Evolutionary conservation across 2,329 filamentous ascomycete species (phyloP), one percentile per base, ranked within the genome.

Genomic region (Epichloe aotearoae): DNA sequence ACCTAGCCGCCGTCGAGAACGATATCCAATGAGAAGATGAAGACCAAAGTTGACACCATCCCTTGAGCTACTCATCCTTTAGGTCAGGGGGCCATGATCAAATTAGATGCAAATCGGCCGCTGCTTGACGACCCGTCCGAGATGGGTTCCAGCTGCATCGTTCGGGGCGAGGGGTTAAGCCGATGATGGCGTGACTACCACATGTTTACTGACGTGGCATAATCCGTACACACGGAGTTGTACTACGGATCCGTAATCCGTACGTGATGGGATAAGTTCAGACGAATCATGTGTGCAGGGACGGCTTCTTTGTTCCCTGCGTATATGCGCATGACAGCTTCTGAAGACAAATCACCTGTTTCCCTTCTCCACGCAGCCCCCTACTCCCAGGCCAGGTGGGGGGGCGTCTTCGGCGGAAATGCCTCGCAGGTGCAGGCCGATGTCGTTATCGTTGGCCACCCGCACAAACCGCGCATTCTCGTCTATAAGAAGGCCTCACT

Each of bases 401-500:
- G 17, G 39, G 3, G 7, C n/a, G 7, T 41, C 17, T 41, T 41
- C 19, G 39, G 39, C 39, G 39, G 8, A 20, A 10, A 41, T 41
- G 19, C 39, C 39, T n/a, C 39, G 39, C 39, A 30, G 3, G 26
- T 19, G 39, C 39, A 30, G 3, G 26, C 26, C 26, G 26, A 4
- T 30, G 26, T 8, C 26, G 26, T 30, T 30, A 41, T 44, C 12
- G 42, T 30, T 14, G 33, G 50, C 50, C 45, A 45, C 46, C 47
- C 47, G 51, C 51, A 52, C 46, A 52, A 52, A 49, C 34, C 41
- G 43, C 51, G 46, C 51, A 47, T 19, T 39, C 44, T 37, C 36
- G 43, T 54, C 52, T 62, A 64, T 23, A 55, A 64, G 59, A 55
- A 55, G 46, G 52, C 47, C 15, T 15, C 33, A 49, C 52, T 51